Conservation (phyloP, 345 rosid genomes). For the Camelina sativa region DNA sequence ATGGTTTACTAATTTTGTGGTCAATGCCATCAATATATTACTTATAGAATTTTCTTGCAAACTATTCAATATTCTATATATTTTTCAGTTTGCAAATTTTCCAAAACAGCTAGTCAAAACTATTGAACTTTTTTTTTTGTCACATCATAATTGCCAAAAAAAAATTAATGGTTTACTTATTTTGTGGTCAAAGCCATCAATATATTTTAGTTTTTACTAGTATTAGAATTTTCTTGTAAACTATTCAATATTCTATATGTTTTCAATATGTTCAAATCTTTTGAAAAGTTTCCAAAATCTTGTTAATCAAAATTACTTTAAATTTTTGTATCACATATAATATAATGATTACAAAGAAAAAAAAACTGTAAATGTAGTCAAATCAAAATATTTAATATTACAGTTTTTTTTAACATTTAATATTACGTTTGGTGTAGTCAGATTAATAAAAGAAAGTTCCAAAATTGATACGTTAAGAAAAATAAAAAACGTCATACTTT, state of each 20-base stretch:
- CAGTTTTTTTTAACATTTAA: no score
- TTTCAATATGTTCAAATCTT: neutral
- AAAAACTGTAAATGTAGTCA: no score
- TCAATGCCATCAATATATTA: constrained; percentile 5
- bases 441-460: no score
- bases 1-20: constrained; percentile 24
- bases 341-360: neutral
- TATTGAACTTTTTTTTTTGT: neutral
- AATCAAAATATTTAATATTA: no score
- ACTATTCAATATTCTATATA: neutral
- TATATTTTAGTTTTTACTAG: neutral
- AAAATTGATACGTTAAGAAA: no score
- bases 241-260: neutral
- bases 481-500: no score
- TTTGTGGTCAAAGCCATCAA: constrained; percentile 27
- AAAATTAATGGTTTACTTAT: neutral
- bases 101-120: neutral
- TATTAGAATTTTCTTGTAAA: neutral
- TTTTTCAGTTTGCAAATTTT: neutral
- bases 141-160: neutral
- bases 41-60: neutral
- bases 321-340: neutral
- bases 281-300: neutral
- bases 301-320: neutral
- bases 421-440: no score